Percentiles rank a stretch among this genome's conserved stretches.
Conservation (phyloP, 495 filamentous ascomycete genomes). For the Rostrohypoxylon terebratum region DNA sequence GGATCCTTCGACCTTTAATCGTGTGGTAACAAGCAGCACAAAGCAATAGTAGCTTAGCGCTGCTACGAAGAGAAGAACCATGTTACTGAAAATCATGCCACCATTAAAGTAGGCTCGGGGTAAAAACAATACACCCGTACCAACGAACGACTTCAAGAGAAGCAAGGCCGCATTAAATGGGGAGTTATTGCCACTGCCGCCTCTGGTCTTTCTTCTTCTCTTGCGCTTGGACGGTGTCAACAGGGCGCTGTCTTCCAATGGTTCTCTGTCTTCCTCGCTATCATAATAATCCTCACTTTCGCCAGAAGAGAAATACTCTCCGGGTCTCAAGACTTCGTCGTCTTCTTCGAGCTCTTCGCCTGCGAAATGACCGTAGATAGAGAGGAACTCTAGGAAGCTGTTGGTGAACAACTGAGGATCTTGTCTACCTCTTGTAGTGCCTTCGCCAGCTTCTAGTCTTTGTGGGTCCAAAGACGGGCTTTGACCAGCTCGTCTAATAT, state of each 20-base stretch:
- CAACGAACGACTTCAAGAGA: slow-evolving; percentile 95
- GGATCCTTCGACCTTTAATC: slow-evolving; percentile 83
- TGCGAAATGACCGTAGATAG: slow-evolving; percentile 95
- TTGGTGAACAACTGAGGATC: slow-evolving; percentile 79
- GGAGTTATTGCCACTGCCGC: slow-evolving; percentile 75
- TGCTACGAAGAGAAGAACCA: slow-evolving; percentile 87
- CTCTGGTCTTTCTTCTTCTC: slow-evolving; percentile 76
- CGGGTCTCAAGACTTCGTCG: slow-evolving; percentile 83
- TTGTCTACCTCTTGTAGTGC: slow-evolving; percentile 50
- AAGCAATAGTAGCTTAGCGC: slow-evolving; percentile 94
- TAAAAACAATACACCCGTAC: slow-evolving; percentile 96
- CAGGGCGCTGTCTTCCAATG: slow-evolving; percentile 84
- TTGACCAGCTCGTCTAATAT: slow-evolving; percentile 74
- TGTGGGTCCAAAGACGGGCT: slow-evolving; percentile 65
- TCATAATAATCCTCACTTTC: slow-evolving; percentile 65
- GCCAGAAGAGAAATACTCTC: slow-evolving; percentile 85
- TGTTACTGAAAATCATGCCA: slow-evolving; percentile 95
- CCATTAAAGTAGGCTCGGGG: slow-evolving; percentile 93
- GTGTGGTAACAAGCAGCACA: slow-evolving; percentile 87
- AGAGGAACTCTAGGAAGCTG: slow-evolving; percentile 95
- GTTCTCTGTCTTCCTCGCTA: slow-evolving; percentile 73
- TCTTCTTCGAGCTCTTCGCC: slow-evolving; percentile 96
- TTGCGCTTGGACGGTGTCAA: slow-evolving; percentile 77
- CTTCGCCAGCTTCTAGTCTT: slow-evolving; percentile 57
- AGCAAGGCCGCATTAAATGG: slow-evolving; percentile 81